Evolutionary conservation across 768 basidiomycete species (phyloP), one percentile per base, ranked within the genome.

Genomic region (Trametes elegans): DNA sequence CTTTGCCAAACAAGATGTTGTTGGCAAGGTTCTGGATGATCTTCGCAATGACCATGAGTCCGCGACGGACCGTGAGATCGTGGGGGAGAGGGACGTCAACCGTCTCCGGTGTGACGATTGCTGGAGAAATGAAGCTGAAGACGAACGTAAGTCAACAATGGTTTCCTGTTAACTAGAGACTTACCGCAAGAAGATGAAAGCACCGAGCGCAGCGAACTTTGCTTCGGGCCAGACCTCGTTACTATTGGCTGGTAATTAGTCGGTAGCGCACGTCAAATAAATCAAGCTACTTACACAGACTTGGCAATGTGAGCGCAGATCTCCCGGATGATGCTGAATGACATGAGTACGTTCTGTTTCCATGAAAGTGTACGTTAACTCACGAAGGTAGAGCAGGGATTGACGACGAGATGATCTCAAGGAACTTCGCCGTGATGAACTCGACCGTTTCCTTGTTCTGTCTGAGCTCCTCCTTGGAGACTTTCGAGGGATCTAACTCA

Each of bases 1-100:
- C 93, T 68, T 94, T 94, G 10, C 89, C 91, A 62, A 96, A 96
- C 64, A 91, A 84, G 44, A 95, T 87, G 62, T 97, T 96, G 72
- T 97, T 98, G 18, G 93, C 93, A 27, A 97, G 72, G 64, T 92
- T 94, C 70, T 96, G 93, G 41, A 97, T 85, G 53, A 95, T 85
- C 73, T 95, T 97, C 39, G 92, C 90, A 59, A 97, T 87, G 42
- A 90, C 74, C 78, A 90, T 86, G 13, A 96, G 74, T 16, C 90
- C 93, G 36, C 88, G 83, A 16, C 90, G 85, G 48, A 90, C 77
- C 26, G 79, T 75, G 1, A 63, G 28, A 35, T 76, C 72, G 32
- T 86, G 87, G 0, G 90, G 88, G 0, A 92, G 65, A 57, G 91
- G 87, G 34, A 97, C 75, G 62, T 97, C 95, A 16, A 97, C 82